Evolutionary conservation across 2,329 filamentous ascomycete species (phyloP).

Genomic region (Neopestalotiopsis rosae): DNA sequence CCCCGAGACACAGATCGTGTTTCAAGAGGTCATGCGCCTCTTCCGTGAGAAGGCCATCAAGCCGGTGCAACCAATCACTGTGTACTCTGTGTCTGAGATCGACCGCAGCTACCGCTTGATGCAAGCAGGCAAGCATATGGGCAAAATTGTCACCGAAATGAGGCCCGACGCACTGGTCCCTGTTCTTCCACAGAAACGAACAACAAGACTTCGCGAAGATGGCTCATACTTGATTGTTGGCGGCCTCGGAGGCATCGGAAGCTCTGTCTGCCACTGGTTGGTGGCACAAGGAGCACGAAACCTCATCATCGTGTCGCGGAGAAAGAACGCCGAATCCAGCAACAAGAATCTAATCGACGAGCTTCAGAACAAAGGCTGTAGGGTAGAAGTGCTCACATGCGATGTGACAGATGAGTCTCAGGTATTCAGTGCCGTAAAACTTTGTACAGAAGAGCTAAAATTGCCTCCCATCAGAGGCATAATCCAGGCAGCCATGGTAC

Average conservation of each 20-base stretch:
- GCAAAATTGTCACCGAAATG: conserved; percentile 51
- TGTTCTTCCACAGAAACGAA: too few relatives aligned
- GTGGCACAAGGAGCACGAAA: conserved; percentile 51
- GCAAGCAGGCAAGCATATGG: conserved; percentile 44
- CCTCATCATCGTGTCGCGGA: conserved; percentile 54
- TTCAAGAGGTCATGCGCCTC: conserved; percentile 33
- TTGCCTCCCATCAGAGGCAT: too few relatives aligned
- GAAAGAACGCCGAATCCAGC: too few relatives aligned
- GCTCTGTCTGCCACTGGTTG: conserved; percentile 55
- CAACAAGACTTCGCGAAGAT: conserved; percentile 34
- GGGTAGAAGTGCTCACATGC: too few relatives aligned
- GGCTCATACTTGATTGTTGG: conserved; percentile 55
- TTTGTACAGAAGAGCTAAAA: too few relatives aligned
- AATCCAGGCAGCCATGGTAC: too few relatives aligned
- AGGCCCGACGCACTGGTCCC: conserved; percentile 39
- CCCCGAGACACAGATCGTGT: conserved; percentile 31
- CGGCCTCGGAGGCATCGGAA: conserved; percentile 55
- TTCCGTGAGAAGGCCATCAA: conserved; percentile 39
- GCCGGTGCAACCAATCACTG: too few relatives aligned
- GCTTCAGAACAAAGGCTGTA: too few relatives aligned
- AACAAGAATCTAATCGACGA: too few relatives aligned
- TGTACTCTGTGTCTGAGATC: conserved; percentile 38
- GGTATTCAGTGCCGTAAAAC: too few relatives aligned
- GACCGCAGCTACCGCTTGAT: conserved; percentile 48
- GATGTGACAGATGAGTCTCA: too few relatives aligned